Evolutionary conservation across 495 filamentous ascomycete genomes (phyloP), one percentile per base, ranked within the genome.

Genomic region (Parathielavia appendiculata): DNA sequence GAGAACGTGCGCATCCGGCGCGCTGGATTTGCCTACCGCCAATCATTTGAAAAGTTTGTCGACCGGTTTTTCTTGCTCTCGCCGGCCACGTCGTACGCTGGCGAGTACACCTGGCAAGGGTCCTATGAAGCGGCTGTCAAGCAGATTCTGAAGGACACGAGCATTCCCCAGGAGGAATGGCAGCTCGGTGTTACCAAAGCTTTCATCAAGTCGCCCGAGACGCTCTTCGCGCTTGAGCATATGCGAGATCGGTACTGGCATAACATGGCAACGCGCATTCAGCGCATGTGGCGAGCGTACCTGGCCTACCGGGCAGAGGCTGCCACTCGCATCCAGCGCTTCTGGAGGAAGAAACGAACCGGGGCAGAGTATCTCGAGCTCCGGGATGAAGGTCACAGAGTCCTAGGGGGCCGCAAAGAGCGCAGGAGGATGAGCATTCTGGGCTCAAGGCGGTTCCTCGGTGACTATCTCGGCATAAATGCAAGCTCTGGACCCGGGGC

Each of bases 191-290:
- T 95, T 39, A 91, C 87, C 7, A 99, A 97, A 74, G 92, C 90
- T 43, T 99, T 99, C 61, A 95, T 99, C 76, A 99, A 99, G 71
- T 95, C 95, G 0, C 95, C 95, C 2, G 95, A 99, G 74, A 97
- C 95, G 0, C 75, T 99, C 10, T 99, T 99, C 65, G 95, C 93
- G 10, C 78, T 99, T 17, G 95, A 99, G 71, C 90, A 93, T 41
- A 97, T 99, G 93, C 82, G 95, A 60, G 95, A 97, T 69, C 81
- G 88, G 22, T 97, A 97, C 73, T 97, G 92, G 92, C 91, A 96
- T 71, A 99, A 97, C 73, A 97, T 99, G 93, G 92, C 93, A 8
- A 96, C 91, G 49, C 83, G 95, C 34, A 97, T 99, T 61, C 95
- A 99, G 70, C 83, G 95, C 58, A 92, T 93, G 61, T 99, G 95